Evolutionary conservation across 2,329 filamentous ascomycete genomes (phyloP).

Genomic region (Septoria petroselini): DNA sequence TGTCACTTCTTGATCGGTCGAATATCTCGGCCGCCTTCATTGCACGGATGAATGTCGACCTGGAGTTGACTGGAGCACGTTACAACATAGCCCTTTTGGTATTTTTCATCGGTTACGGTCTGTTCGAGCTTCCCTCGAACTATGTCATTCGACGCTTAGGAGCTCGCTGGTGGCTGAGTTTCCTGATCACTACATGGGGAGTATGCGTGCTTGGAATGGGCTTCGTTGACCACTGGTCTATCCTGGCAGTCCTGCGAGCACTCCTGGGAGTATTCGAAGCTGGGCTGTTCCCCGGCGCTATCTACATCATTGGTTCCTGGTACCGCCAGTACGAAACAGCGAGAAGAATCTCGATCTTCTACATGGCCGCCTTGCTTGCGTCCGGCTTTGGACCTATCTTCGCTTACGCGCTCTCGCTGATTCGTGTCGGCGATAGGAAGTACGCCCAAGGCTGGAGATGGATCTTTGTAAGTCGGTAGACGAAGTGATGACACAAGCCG

Average conservation of each 20-base stretch:
- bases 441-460: slow-evolving; percentile 37
- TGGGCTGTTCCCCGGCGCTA: slow-evolving; percentile 46
- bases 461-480: slow-evolving; percentile 14
- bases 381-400: slow-evolving; percentile 38
- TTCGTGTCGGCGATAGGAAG: slow-evolving; percentile 36
- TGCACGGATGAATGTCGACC: slow-evolving; percentile 54
- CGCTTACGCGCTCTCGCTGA: slow-evolving; percentile 37
- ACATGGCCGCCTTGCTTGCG: slow-evolving; percentile 38
- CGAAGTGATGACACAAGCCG: background rate
- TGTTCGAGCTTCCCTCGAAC: slow-evolving; percentile 38
- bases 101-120: slow-evolving; percentile 36
- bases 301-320: slow-evolving; percentile 34
- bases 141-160: slow-evolving; percentile 36
- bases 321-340: slow-evolving; percentile 31
- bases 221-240: slow-evolving; percentile 53
- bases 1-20: slow-evolving; percentile 73
- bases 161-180: slow-evolving; percentile 34
- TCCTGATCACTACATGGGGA: slow-evolving; percentile 53
- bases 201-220: slow-evolving; percentile 61
- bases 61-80: slow-evolving; percentile 33
- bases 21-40: slow-evolving; percentile 70
- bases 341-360: slow-evolving; percentile 45
- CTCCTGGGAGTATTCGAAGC: slow-evolving; percentile 61
- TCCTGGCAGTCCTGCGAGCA: slow-evolving; percentile 54
- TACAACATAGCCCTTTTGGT: slow-evolving; percentile 37